Evolutionary conservation across 371 early-diverging fungal species (phyloP).

Genomic region (Apophysomyces ossiformis): DNA sequence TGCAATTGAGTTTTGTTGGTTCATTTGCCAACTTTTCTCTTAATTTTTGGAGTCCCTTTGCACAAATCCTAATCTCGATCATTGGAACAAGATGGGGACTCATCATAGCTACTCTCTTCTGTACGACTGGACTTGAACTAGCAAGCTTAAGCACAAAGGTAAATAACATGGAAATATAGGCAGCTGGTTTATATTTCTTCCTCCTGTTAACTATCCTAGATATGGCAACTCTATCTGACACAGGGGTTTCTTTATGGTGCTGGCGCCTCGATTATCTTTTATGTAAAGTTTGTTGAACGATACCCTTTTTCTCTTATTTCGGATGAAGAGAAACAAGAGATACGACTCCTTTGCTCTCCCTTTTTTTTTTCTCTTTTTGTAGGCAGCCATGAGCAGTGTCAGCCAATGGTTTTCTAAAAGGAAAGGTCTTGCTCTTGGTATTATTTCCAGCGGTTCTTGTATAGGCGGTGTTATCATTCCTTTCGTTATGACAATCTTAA

Average conservation of each 20-base stretch:
- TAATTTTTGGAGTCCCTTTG: constrained; percentile 21
- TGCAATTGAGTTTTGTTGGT: constrained; percentile 28
- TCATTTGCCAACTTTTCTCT: constrained; percentile 22
- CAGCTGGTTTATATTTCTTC: neutral
- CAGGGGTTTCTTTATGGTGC: constrained; percentile 12
- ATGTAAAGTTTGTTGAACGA: neutral
- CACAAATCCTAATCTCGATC: constrained; percentile 16
- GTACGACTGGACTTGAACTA: constrained; percentile 5
- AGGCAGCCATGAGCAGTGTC: constrained; percentile 10
- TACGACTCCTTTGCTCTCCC: no score
- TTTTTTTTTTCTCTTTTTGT: neutral
- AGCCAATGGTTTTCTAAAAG: constrained; percentile 15
- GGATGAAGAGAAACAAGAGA: no score
- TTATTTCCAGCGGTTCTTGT: constrained; percentile 5
- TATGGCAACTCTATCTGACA: constrained; percentile 20
- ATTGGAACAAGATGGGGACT: constrained; percentile 3
- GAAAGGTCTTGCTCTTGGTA: constrained; percentile 9
- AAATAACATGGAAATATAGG: neutral
- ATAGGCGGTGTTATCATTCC: constrained; percentile 15
- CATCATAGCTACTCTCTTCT: constrained; percentile 11
- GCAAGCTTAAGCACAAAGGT: neutral
- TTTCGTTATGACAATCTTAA: constrained; percentile 15
- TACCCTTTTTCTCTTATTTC: no score
- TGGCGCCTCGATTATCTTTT: constrained; percentile 9
- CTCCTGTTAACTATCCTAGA: neutral